A percentile compares a stretch with the other conserved stretches of the same genome.
phyloP scores from a whole-genome alignment of 352 stramenopile species.

The Phytopythium montanum region DNA sequence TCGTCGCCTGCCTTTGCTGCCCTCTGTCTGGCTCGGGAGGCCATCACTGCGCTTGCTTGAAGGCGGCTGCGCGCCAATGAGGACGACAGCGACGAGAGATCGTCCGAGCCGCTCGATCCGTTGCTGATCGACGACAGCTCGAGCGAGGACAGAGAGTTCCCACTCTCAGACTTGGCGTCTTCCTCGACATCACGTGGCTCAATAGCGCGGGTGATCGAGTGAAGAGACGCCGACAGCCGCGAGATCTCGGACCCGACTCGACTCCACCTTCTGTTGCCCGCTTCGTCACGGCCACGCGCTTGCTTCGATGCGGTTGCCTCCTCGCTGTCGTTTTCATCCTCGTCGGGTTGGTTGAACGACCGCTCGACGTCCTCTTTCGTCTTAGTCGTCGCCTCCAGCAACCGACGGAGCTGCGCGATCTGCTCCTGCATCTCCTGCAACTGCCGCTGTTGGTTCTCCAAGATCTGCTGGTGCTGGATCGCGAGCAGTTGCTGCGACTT shows the following conservation, averaged over 20 bases:
- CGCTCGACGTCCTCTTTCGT: conserved; percentile 17
- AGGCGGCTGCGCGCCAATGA: conserved; percentile 32
- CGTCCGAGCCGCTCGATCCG: conserved; percentile 25
- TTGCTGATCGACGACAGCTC: conserved; percentile 61
- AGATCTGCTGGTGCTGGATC: conserved; percentile 72
- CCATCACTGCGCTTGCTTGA: conserved; percentile 6
- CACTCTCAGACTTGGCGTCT: conserved; percentile 9
- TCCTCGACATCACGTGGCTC: conserved; percentile 10
- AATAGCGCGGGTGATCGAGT: conserved; percentile 10
- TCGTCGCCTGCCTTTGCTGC: neutral
- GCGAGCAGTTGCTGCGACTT: conserved; percentile 62
- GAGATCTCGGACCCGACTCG: conserved; percentile 13
- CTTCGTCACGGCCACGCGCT: neutral
- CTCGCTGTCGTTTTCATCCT: neutral
- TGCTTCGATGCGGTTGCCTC: neutral
- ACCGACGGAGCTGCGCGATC: conserved; percentile 44
- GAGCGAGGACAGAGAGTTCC: conserved; percentile 47
- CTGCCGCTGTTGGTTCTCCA: conserved; percentile 72
- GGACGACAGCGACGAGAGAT: conserved; percentile 64
- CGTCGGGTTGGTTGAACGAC: conserved; percentile 7
- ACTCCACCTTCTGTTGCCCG: neutral
- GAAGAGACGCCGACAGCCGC: conserved; percentile 12
- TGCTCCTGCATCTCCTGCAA: conserved; percentile 72
- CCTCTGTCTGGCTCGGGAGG: neutral
- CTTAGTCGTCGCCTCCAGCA: conserved; percentile 29